These are phyloP conservation scores for Arthrobotrys pseudoclavata DNA, from an alignment of 2,329 filamentous ascomycete genomes.

Conservation along the genomic window DNA sequence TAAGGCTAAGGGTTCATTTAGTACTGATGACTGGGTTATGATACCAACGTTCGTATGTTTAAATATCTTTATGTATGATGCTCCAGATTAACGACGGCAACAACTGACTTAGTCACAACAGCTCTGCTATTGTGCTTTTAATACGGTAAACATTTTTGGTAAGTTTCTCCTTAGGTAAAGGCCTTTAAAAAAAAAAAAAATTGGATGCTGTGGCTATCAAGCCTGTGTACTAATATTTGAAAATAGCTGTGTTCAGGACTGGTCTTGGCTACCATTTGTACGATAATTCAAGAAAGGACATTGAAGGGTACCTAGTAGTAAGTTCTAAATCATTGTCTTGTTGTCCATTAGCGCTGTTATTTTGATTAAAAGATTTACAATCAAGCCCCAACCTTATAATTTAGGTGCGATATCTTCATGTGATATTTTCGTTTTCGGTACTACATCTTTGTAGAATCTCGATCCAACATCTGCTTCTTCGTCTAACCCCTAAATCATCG, in stretches of 20 bases:
- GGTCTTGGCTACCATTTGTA: constrained; percentile 51
- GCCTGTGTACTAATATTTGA: no score
- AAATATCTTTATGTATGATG: background rate
- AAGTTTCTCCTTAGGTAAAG: background rate
- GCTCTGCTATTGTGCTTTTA: constrained; percentile 36
- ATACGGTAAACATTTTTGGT: constrained; percentile 43
- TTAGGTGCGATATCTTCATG: constrained; percentile 37
- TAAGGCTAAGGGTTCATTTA: constrained; percentile 37
- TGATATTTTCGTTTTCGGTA: constrained; percentile 35
- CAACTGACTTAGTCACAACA: background rate
- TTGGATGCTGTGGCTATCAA: no score
- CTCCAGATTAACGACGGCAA: no score
- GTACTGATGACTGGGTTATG: constrained; percentile 54
- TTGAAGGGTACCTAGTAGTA: constrained; percentile 43
- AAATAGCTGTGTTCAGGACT: constrained; percentile 40
- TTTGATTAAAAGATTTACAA: no score
- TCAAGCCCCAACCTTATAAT: no score
- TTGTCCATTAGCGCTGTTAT: no score
- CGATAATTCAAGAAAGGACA: constrained; percentile 46
- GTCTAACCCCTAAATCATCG: constrained; percentile 14
- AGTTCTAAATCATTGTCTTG: background rate
- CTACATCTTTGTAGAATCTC: constrained; percentile 45
- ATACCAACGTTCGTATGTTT: constrained; percentile 48
- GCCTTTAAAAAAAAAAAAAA: no score
- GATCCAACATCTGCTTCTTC: constrained; percentile 39